Evolutionary conservation across 2,329 filamentous ascomycete genomes (phyloP), one percentile per base, ranked within the genome.

Genomic region (Cercospora zeina): DNA sequence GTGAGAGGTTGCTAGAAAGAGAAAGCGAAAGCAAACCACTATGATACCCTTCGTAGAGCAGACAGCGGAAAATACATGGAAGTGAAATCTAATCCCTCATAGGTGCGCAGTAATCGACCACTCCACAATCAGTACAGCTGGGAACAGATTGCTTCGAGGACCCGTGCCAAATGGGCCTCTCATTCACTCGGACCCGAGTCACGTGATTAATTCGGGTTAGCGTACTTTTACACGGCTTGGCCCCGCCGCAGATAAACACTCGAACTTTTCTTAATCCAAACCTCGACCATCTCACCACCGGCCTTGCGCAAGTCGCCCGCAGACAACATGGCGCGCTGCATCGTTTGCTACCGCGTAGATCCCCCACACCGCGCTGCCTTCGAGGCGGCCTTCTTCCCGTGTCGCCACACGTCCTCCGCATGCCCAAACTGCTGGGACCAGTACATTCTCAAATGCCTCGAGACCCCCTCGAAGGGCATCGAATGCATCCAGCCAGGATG

Each of bases 31-130:
- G 30, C n/a, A 53, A 34, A 53, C n/a, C 10, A 19, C 49, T 34
- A 53, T 53, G 49, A 53, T 53, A 53, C 49, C 49, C 49, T 53
- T 53, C 31, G 49, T 53, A 53, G 49, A 24, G 31, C 11, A 31
- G 49, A 21, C 10, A 34, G 24, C 21, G 13, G 42, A 21, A 8
- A 49, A 49, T 27, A 21, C 42, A 27, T 49, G 13, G 6, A 19
- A 49, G 42, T 27, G 11, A 19, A 27, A 39, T 8, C 5, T n/a
- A 49, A 30, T 13, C 42, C 42, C 21, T 49, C 3, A 4, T 1
- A 13, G 39, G 42, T 24, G 2, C 21, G 1, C 21, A 49, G 7
- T 9, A 0, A n/a, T 1, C 30, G 30, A 19, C n/a, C 21, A 34
- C 1, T 39, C 3, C 36, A 7, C 14, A 5, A 21, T 53, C 11